Evolutionary conservation across 2,329 filamentous ascomycete genomes (phyloP).

Genomic region (Endoconidiophora polonica): DNA sequence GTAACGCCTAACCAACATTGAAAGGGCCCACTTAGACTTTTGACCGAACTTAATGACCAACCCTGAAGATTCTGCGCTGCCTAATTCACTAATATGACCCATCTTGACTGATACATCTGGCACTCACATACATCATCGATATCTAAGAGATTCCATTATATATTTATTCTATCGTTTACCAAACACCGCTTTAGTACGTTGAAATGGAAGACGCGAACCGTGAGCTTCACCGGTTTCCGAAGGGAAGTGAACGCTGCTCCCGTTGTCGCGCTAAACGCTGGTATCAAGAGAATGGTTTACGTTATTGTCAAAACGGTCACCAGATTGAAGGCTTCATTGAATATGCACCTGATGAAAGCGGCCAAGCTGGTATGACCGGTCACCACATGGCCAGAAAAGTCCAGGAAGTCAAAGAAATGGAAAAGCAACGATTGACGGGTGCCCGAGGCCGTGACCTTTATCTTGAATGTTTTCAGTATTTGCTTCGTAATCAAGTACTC

Average conservation of each 20-base stretch:
- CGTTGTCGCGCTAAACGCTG: slow-evolving; percentile 57
- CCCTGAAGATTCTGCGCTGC: not conserved
- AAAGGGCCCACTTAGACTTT: not conserved
- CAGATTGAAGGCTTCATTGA: slow-evolving; percentile 52
- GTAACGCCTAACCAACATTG: too few relatives aligned
- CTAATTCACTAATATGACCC: not conserved
- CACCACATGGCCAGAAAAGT: slow-evolving; percentile 19
- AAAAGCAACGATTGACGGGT: slow-evolving; percentile 44
- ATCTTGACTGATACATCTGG: too few relatives aligned
- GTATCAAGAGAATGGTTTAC: slow-evolving; percentile 58
- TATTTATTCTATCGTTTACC: too few relatives aligned
- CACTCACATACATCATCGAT: not conserved
- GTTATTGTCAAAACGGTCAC: slow-evolving; percentile 69
- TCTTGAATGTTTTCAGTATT: slow-evolving; percentile 67
- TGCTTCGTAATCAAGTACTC: slow-evolving; percentile 65
- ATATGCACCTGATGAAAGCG: slow-evolving; percentile 50
- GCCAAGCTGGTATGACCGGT: slow-evolving; percentile 40
- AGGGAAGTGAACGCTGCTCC: slow-evolving; percentile 34
- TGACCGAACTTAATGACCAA: not conserved
- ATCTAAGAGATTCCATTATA: not conserved
- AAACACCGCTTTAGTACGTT: not conserved
- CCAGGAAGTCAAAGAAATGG: slow-evolving; percentile 36
- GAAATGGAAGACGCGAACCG: slow-evolving; percentile 24
- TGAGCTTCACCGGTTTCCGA: slow-evolving; percentile 34
- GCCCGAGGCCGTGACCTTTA: slow-evolving; percentile 59